Evolutionary conservation across 805 yeast species (phyloP).

Genomic region (Metschnikowia shivogae): DNA sequence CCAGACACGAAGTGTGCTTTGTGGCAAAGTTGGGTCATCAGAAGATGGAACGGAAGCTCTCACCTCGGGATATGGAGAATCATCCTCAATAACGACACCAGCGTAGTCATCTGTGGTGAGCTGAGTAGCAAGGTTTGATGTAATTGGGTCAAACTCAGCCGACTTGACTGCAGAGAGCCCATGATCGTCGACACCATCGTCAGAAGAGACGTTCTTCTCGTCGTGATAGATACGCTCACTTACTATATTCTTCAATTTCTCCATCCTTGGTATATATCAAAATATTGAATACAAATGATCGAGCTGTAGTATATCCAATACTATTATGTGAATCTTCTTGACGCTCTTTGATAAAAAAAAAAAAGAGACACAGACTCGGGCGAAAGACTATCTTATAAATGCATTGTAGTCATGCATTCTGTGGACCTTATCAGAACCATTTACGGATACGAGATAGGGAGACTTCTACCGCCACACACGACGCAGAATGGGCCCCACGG

Average conservation of each 20-base stretch:
- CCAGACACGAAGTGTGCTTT: conserved; percentile 57
- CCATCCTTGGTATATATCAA: conserved; percentile 11
- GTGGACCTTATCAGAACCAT: conserved; percentile 5
- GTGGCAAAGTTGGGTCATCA: conserved; percentile 47
- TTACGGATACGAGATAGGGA: conserved; percentile 4
- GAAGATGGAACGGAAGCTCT: conserved; percentile 54
- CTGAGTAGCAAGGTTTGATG: conserved; percentile 12
- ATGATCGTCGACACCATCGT: conserved; percentile 3
- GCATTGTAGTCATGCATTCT: conserved; percentile 1
- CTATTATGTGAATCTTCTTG: neutral
- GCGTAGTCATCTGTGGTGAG: conserved; percentile 18
- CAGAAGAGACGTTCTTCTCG: conserved; percentile 12
- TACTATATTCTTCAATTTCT: conserved; percentile 14
- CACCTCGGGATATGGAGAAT: conserved; percentile 59
- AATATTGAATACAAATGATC: neutral
- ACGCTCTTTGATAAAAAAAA: neutral
- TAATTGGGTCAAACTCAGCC: conserved; percentile 17
- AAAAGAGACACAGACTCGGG: neutral
- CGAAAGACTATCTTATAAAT: neutral
- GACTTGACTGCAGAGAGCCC: conserved; percentile 15
- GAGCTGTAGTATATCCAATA: neutral
- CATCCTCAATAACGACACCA: conserved; percentile 17
- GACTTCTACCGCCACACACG: neutral
- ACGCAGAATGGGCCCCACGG: neutral
- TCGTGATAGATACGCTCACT: conserved; percentile 9